Percentiles rank a stretch among this genome's conserved stretches.
Conservation (phyloP, 2,329 filamentous ascomycete species). For the Cryphonectria carpinicola region DNA sequence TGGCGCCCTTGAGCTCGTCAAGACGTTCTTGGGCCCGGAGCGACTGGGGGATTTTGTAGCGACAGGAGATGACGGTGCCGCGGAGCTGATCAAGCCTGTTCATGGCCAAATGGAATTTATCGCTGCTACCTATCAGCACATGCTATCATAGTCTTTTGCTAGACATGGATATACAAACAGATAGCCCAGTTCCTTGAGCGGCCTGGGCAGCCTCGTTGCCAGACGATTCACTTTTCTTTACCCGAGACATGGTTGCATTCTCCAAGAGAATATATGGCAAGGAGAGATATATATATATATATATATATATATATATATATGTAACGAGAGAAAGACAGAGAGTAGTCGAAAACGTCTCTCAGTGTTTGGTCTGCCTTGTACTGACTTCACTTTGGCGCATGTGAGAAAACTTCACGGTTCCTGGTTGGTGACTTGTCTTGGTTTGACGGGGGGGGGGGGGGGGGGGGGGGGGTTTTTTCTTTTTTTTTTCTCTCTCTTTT, state of each 20-base stretch:
- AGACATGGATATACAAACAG: neutral
- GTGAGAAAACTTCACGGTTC: neutral
- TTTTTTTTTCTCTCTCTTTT: neutral
- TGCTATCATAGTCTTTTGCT: neutral
- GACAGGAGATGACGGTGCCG: slow-evolving; percentile 24
- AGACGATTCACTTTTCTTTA: neutral
- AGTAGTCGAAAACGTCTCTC: neutral
- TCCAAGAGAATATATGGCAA: neutral
- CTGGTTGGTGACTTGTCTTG: neutral
- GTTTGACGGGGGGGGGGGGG: neutral
- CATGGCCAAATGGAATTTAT: slow-evolving; percentile 20
- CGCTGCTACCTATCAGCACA: neutral
- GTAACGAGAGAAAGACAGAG: neutral
- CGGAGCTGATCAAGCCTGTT: slow-evolving; percentile 28
- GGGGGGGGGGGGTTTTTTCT: neutral
- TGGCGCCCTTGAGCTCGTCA: slow-evolving; percentile 15
- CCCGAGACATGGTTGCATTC: neutral
- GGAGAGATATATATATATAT: neutral
- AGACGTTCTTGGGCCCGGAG: slow-evolving; percentile 14
- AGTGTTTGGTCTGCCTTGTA: neutral
- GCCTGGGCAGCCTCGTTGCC: neutral
- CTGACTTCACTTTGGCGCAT: neutral
- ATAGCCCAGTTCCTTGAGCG: neutral
- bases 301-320: too few relatives aligned
- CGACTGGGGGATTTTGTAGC: slow-evolving; percentile 21